Evolutionary conservation across 495 filamentous ascomycete species (phyloP).

Genomic region (Aspergillus indologenus): DNA sequence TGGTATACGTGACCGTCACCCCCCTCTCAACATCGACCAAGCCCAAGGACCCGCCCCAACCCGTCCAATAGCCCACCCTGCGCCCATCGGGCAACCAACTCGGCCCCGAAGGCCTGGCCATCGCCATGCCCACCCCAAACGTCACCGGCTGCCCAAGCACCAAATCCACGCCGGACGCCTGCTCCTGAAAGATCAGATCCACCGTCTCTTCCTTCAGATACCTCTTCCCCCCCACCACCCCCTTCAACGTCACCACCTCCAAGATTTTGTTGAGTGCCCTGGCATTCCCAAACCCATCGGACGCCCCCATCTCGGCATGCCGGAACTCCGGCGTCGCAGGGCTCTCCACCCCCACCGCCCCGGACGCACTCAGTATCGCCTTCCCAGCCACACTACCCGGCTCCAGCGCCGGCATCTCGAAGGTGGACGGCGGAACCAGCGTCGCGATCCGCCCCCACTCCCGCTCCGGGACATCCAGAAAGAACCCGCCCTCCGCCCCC

Average conservation of each 20-base stretch:
- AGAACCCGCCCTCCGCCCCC: slow-evolving; percentile 32
- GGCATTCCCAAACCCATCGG: slow-evolving; percentile 35
- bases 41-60: slow-evolving; percentile 29
- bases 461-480: slow-evolving; percentile 32
- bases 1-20: slow-evolving; percentile 30
- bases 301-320: slow-evolving; percentile 23
- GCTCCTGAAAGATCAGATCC: slow-evolving; percentile 36
- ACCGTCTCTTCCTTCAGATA: slow-evolving; percentile 31
- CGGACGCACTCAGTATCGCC: slow-evolving; percentile 10
- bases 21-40: slow-evolving; percentile 29
- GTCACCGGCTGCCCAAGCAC: slow-evolving; percentile 24
- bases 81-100: slow-evolving; percentile 10
- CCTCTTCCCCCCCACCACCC: slow-evolving; percentile 28
- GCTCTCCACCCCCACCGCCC: neutral
- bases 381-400: slow-evolving; percentile 14
- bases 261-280: slow-evolving; percentile 29
- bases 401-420: slow-evolving; percentile 3
- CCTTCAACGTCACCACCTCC: slow-evolving; percentile 29
- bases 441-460: slow-evolving; percentile 31
- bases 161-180: slow-evolving; percentile 31
- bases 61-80: slow-evolving; percentile 25
- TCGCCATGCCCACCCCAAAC: slow-evolving; percentile 35
- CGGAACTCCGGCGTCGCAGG: slow-evolving; percentile 23
- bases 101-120: slow-evolving; percentile 15
- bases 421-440: slow-evolving; percentile 17